Percentiles rank a stretch among this genome's conserved stretches.
These are phyloP conservation scores for Fomitopsis palustris DNA, from an alignment of 1,284 basidiomycete genomes.

Conservation along the genomic window DNA sequence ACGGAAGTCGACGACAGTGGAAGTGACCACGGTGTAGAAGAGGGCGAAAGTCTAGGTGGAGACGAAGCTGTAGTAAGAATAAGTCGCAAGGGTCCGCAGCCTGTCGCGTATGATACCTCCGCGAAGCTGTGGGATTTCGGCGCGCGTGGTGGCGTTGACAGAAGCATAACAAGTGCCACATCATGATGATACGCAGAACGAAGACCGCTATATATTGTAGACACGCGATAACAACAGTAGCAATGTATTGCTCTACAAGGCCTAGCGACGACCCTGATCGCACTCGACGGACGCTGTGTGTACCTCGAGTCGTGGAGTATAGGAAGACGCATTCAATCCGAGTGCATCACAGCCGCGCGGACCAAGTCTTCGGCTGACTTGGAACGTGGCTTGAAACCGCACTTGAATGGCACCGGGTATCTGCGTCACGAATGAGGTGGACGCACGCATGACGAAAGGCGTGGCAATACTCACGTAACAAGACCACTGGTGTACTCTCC, in stretches of 20 bases:
- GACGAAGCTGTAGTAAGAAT: conserved; percentile 7
- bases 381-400: conserved; percentile 23
- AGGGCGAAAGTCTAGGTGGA: background rate
- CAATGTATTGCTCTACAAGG: background rate
- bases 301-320: background rate
- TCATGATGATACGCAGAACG: background rate
- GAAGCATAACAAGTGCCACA: background rate
- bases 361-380: conserved; percentile 16
- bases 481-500: conserved; percentile 30
- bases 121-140: conserved; percentile 18
- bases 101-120: conserved; percentile 17
- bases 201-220: background rate
- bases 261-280: background rate
- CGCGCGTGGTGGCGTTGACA: background rate
- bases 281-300: background rate
- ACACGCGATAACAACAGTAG: background rate
- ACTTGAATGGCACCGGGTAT: conserved; percentile 26
- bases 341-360: conserved; percentile 11
- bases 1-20: conserved; percentile 6
- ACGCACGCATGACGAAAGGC: background rate
- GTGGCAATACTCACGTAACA: conserved; percentile 33
- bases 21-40: conserved; percentile 1
- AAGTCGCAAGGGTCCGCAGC: conserved; percentile 12
- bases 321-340: conserved; percentile 6
- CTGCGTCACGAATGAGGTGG: conserved; percentile 5